Evolutionary conservation across 2,329 filamentous ascomycete genomes (phyloP).

Genomic region (Coniochaeta pulveracea): DNA sequence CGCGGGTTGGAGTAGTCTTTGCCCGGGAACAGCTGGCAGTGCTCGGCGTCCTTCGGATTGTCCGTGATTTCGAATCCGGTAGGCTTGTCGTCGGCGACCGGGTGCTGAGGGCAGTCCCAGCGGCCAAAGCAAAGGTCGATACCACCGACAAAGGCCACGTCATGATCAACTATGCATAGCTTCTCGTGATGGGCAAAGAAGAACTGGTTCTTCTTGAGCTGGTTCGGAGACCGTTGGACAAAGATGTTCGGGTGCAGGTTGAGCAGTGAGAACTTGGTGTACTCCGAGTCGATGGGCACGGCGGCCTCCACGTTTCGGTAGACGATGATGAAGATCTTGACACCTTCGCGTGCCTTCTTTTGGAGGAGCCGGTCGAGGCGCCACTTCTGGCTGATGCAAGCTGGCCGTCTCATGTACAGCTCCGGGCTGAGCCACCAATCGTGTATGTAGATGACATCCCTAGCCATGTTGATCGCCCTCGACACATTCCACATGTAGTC

Average conservation of each 20-base stretch:
- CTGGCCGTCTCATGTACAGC: constrained; percentile 85
- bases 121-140: constrained; percentile 94
- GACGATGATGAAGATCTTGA: constrained; percentile 96
- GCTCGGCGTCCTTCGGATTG: constrained; percentile 75
- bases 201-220: constrained; percentile 98
- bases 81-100: constrained; percentile 81
- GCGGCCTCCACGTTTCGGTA: constrained; percentile 97
- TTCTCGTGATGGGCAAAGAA: constrained; percentile 99
- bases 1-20: constrained; percentile 98
- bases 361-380: constrained; percentile 87
- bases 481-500: constrained; percentile 99
- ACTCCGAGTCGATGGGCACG: constrained; percentile 94
- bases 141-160: constrained; percentile 87
- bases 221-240: constrained; percentile 90
- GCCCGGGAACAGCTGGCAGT: constrained; percentile 92
- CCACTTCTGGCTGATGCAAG: constrained; percentile 97
- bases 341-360: constrained; percentile 83
- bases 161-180: constrained; percentile 92
- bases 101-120: constrained; percentile 94
- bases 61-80: constrained; percentile 82
- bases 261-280: constrained; percentile 91
- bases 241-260: constrained; percentile 95
- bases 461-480: constrained; percentile 89
- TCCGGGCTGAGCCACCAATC: constrained; percentile 99
- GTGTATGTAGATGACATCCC: constrained; percentile 97